Conservation (phyloP, 2,329 filamentous ascomycete genomes). For the Trichoderma atroviride region DNA sequence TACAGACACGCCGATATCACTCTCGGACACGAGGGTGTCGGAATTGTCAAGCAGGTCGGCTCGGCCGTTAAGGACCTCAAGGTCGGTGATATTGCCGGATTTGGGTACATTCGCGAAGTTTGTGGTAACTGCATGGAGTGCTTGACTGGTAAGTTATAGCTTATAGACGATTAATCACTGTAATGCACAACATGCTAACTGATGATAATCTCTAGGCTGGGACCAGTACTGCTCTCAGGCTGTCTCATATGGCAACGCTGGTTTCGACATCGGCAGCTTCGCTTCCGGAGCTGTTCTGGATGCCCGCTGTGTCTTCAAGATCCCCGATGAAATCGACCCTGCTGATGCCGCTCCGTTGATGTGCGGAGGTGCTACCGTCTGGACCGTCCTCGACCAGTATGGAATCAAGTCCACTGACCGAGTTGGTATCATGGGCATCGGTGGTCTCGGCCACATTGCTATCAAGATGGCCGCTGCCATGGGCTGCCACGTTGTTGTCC, state of each 20-base stretch:
- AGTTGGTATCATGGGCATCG: conserved; percentile 70
- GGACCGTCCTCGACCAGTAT: conserved; percentile 62
- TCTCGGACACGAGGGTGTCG: conserved; percentile 69
- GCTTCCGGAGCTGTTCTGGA: conserved; percentile 39
- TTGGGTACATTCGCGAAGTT: conserved; percentile 45
- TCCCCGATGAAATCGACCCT: conserved; percentile 46
- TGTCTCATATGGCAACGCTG: conserved; percentile 55
- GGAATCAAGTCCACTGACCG: conserved; percentile 68
- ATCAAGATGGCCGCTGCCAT: conserved; percentile 69
- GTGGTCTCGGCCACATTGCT: conserved; percentile 70
- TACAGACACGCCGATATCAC: conserved; percentile 36
- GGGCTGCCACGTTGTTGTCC: conserved; percentile 62
- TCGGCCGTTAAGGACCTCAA: conserved; percentile 51
- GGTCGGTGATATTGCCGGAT: conserved; percentile 64
- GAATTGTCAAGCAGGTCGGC: conserved; percentile 58
- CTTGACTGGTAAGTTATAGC: conserved; percentile 11
- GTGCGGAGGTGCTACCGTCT: conserved; percentile 73
- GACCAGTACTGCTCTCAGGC: conserved; percentile 49
- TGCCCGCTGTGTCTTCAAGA: conserved; percentile 53
- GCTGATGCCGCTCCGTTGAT: conserved; percentile 63
- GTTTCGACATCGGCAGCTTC: conserved; percentile 35
- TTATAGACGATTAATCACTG: conserved; percentile 50
- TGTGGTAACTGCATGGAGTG: conserved; percentile 19
- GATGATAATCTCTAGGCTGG: conserved; percentile 48
- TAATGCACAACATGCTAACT: conserved; percentile 42